phyloP scores from a whole-genome alignment of 495 filamentous ascomycete species.

The Penicillium cosmopolitanum region DNA sequence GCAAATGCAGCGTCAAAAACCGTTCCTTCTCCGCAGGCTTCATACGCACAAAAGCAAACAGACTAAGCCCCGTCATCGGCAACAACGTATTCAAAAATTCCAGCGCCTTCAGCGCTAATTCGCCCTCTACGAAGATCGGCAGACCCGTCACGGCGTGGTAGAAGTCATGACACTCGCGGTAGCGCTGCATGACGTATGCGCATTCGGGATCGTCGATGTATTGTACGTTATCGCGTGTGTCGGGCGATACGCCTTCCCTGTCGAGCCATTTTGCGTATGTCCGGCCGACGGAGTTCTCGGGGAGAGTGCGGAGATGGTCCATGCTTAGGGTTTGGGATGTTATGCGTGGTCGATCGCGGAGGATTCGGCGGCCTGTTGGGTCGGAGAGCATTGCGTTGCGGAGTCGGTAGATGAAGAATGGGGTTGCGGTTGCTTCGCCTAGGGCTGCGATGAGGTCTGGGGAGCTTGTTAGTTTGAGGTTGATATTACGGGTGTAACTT shows the following conservation, averaged over 20 bases:
- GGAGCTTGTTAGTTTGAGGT: neutral
- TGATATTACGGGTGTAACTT: neutral
- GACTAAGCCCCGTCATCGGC: conserved; percentile 90
- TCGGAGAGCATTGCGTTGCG: conserved; percentile 85
- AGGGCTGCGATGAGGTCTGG: conserved; percentile 90
- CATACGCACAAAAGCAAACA: conserved; percentile 70
- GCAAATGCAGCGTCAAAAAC: conserved; percentile 75
- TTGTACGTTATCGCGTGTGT: conserved; percentile 77
- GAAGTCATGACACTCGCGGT: conserved; percentile 97
- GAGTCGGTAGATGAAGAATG: conserved; percentile 93
- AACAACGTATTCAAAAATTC: conserved; percentile 93
- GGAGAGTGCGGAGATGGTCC: conserved; percentile 69
- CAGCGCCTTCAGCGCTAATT: conserved; percentile 92
- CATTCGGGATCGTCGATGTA: conserved; percentile 95
- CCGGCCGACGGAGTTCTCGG: conserved; percentile 75
- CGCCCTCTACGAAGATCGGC: conserved; percentile 89
- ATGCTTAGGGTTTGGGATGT: conserved; percentile 77
- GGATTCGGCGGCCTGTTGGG: conserved; percentile 86
- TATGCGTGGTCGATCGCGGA: conserved; percentile 86
- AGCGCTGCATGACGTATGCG: conserved; percentile 98
- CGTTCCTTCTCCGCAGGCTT: conserved; percentile 75
- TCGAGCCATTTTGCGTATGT: conserved; percentile 89
- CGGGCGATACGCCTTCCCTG: conserved; percentile 87
- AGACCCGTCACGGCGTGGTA: conserved; percentile 95
- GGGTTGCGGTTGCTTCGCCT: conserved; percentile 90